Base-by-base conservation (phyloP, 2,329 filamentous ascomycete species). In the Myriosclerotinia curreyana region DNA sequence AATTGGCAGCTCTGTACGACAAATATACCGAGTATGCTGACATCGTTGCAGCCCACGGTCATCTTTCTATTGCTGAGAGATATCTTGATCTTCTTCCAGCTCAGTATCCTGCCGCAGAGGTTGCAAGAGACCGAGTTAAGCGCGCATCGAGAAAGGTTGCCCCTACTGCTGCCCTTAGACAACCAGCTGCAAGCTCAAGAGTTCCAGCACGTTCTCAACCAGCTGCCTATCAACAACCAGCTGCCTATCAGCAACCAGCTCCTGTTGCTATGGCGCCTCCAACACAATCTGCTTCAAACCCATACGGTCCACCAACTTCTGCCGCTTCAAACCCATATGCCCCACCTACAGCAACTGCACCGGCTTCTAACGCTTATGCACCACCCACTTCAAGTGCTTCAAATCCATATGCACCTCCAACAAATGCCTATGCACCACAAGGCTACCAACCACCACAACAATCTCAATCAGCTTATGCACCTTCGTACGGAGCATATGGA, bases 1-100 rank as follows among this genome's bases (percentile, higher is more conserved):
- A 96, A 79, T 86, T 99, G 66, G 84, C 87, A 46, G 82, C 88
- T 2, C 80, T 99, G 61, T 99, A 99, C 76, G 88, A 92, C 75
- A 96, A 96, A 78, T 99, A 99, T 75, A 88, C 90, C 36, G 95
- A 99, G 78, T 99, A 98, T 75, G 94, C 95, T 17, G 94, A 99
- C 74, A 93, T 99, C 69, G 86, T 96, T 64, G 92, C 95, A 54
- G 87, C 91, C 8, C 91, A 97, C 73, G 95, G 96, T 15, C 91
- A 96, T 71, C 80, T 99, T 62, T 82, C 86, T 40, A 86, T 92
- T 70, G 96, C 95, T 6, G 90, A 96, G 77, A 93, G 90, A 76
- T 99, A 99, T 74, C 85, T 99, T 49, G 86, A 93, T 73, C 85
- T 99, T 61, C 82, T 99, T 53, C 95, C 95, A 20, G 79, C 83